Evolutionary conservation across 1,284 basidiomycete genomes (phyloP).

Genomic region (Wolfiporia cocos): DNA sequence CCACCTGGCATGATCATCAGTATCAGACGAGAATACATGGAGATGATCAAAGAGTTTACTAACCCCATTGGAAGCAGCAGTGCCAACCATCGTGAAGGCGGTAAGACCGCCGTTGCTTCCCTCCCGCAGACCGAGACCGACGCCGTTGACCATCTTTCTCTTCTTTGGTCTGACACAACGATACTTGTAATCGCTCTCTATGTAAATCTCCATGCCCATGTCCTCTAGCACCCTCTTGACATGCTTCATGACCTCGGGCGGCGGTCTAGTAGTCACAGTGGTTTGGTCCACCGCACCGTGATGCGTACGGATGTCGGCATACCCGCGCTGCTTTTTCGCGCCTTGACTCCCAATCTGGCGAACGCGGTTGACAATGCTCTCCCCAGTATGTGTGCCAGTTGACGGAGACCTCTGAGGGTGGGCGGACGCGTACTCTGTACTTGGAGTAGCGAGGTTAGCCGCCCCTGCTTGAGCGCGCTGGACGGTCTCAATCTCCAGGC

Average conservation of each 20-base stretch:
- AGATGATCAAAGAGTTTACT: conserved; percentile 25
- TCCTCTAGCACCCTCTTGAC: conserved; percentile 73
- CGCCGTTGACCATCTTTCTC: conserved; percentile 43
- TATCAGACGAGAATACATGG: background rate
- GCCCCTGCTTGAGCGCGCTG: conserved; percentile 20
- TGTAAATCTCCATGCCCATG: conserved; percentile 89
- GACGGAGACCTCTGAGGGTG: conserved; percentile 40
- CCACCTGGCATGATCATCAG: conserved; percentile 45
- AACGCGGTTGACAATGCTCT: conserved; percentile 37
- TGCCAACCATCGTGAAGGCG: conserved; percentile 73
- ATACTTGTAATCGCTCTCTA: conserved; percentile 87
- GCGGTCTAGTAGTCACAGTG: conserved; percentile 81
- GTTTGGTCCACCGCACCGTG: conserved; percentile 92
- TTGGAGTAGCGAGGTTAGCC: conserved; percentile 21
- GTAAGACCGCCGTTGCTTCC: conserved; percentile 44
- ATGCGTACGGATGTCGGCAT: conserved; percentile 74
- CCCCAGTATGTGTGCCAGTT: conserved; percentile 30
- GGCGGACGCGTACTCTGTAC: conserved; percentile 9
- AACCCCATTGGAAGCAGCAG: conserved; percentile 77
- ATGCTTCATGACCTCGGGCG: conserved; percentile 84
- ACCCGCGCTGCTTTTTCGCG: conserved; percentile 24
- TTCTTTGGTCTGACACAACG: conserved; percentile 74
- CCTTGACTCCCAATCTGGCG: conserved; percentile 26
- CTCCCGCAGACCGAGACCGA: conserved; percentile 37
- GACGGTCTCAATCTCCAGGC: conserved; percentile 8